Evolutionary conservation across 306 rosid species (phyloP), one percentile per base, ranked within the genome.

Genomic region (Malus domestica): DNA sequence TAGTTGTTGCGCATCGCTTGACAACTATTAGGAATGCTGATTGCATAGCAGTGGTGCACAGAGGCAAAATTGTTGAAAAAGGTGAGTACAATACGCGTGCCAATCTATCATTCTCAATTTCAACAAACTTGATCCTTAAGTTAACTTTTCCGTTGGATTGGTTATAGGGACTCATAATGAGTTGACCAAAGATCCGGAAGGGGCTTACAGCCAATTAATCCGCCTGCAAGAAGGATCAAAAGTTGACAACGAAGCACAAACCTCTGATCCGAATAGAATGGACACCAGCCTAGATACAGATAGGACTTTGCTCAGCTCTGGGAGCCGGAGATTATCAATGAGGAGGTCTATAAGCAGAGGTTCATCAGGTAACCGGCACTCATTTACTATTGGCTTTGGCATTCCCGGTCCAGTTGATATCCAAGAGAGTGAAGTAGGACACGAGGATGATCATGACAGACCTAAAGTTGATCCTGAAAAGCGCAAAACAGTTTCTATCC

Each of bases 1-100:
- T 92, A 32, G 89, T 95, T 54, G 93, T 95, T 73, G 97, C 98
- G 5, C 98, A 95, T 84, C 96, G 98, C 64, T 86, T 95, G 86
- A 90, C 96, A 19, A 95, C 98, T 23, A 84, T 95, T 67, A 87
- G 93, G 78, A 92, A 90, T 79, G 93, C 96, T n/a, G 91, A 92
- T 71, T 66, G 65, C 63, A 95, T 95, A 78, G 96, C 97, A 42
- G 96, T 95, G 77, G 92, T 95, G 75, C 90, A 92, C 46, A 83
- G 82, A 72, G 98, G 98, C 25, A 90, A 89, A 87, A 85, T 95
- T 45, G 87, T 95, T 44, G 97, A 95, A 79, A 32, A 80, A 86
- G 97, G 98, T 88, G 78, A 15, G 25, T 12, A n/a, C 38, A 33
- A 33, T 33, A 33, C 8, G 63, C 59, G 8, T 2, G 20, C 8